These are phyloP conservation scores for Xylariales sp. DNA, from an alignment of 2,329 filamentous ascomycete genomes.

Conservation along the genomic window DNA sequence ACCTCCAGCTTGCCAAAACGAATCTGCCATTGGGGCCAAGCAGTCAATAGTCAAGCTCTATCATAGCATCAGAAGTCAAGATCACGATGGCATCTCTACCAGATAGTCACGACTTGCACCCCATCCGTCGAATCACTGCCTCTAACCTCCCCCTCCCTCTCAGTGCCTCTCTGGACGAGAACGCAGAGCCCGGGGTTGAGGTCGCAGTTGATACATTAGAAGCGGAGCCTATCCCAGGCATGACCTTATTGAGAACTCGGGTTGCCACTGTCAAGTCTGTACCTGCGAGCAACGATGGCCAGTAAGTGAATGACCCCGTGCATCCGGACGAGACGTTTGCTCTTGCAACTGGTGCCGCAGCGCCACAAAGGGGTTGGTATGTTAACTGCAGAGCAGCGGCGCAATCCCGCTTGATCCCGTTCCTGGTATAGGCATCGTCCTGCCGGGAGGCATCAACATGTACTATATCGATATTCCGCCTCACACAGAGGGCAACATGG, in stretches of 20 bases:
- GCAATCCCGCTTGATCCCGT: slow-evolving; percentile 19
- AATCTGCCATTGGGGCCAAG: too few relatives aligned
- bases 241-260: slow-evolving; percentile 13
- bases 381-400: slow-evolving; percentile 13
- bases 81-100: too few relatives aligned
- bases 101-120: too few relatives aligned
- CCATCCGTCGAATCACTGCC: slow-evolving; percentile 21
- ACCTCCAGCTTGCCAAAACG: too few relatives aligned
- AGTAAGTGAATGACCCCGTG: slow-evolving; percentile 68
- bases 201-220: slow-evolving; percentile 18
- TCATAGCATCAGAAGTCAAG: too few relatives aligned
- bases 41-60: too few relatives aligned
- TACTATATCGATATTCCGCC: slow-evolving; percentile 17
- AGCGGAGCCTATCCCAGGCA: slow-evolving; percentile 14
- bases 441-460: slow-evolving; percentile 25
- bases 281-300: slow-evolving; percentile 62
- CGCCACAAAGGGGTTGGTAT: too few relatives aligned
- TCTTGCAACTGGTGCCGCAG: too few relatives aligned
- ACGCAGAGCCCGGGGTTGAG: slow-evolving; percentile 20
- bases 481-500: slow-evolving; percentile 20
- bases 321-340: too few relatives aligned
- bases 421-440: slow-evolving; percentile 24
- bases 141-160: slow-evolving; percentile 18
- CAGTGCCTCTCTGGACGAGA: slow-evolving; percentile 6
- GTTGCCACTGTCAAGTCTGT: slow-evolving; percentile 31